Base-by-base conservation (phyloP, 2,329 filamentous ascomycete genomes). In the Penicillium fuscoglaucum region DNA sequence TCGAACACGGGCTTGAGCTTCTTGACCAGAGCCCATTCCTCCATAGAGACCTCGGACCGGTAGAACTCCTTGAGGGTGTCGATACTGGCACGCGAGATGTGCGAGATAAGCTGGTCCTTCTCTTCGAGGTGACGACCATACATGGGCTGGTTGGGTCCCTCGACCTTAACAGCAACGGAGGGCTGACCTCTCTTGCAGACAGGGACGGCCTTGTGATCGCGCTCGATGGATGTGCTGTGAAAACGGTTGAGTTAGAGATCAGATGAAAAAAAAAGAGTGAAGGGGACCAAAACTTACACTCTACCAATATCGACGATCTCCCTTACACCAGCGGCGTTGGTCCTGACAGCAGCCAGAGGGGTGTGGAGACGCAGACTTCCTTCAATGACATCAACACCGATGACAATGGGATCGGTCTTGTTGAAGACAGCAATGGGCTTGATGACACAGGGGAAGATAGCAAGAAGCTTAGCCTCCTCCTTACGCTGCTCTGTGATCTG, bases 101-200 rank as follows among this genome's bases (percentile, higher is more conserved):
- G 82, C 65, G 89, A 93, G 84, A 97, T 98, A 15, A 99, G 83
- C 1, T 80, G 83, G 74, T 99, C 95, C 63, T 87, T 86, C 76
- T 99, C 93, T 76, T 99, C 95, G 51, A 99, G 85, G 63, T 99
- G 95, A 61, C 95, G 90, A 58, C 95, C 95, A 73, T 99, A 99
- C 59, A 89, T 86, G 17, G 95, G 96, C 80, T 99, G 95, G 74
- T 93, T 91, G 58, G 88, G 80, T 54, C 92, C 93, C 80, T 99
- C 96, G 70, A 99, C 96, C 83, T 99, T 99, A 81, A 99, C 83
- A 21, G 95, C 95, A 10, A 99, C 96, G 1, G 92, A 96, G n/a
- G 96, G 95, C 72, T 96, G 90, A 52, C 93, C 93, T 80, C 92
- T 93, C 79, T 99, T 99, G 82, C 91, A 96, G 58, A 96, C 83